These are phyloP conservation scores for Fusarium sp. DNA, from an alignment of 2,329 filamentous ascomycete species.

Conservation along the genomic window DNA sequence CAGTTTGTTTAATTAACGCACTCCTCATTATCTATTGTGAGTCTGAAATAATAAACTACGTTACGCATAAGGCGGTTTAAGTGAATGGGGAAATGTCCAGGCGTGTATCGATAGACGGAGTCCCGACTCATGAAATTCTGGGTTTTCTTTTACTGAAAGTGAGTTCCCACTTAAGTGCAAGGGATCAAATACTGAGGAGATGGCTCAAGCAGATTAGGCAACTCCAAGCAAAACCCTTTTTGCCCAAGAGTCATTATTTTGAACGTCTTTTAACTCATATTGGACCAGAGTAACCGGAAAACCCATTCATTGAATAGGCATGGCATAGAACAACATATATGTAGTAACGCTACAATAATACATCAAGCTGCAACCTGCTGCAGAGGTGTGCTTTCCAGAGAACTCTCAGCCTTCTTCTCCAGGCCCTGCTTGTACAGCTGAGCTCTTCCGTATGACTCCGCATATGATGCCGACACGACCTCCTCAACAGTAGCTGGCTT, in stretches of 20 bases:
- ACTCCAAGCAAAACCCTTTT: background rate
- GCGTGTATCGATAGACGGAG: accelerated
- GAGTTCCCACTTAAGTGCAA: background rate
- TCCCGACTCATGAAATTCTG: background rate
- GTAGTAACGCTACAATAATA: background rate
- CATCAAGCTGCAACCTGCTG: background rate
- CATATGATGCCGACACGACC: slow-evolving; percentile 45
- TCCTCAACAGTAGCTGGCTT: slow-evolving; percentile 46
- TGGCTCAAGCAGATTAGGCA: background rate
- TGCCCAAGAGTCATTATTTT: background rate
- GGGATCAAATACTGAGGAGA: background rate
- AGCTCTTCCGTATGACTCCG: slow-evolving; percentile 46
- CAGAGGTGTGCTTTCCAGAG: background rate
- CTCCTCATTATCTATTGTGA: background rate
- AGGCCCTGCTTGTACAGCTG: slow-evolving; percentile 47
- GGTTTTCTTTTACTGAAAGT: no score
- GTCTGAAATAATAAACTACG: accelerated
- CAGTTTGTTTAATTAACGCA: background rate
- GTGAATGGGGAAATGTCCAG: background rate
- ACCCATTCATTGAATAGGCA: background rate
- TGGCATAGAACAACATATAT: background rate
- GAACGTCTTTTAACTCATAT: no score
- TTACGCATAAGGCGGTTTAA: background rate
- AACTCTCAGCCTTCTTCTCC: background rate
- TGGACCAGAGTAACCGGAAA: background rate